Evolutionary conservation across 257 asterid genomes (phyloP).

Genomic region (Dorcoceras hygrometricum): DNA sequence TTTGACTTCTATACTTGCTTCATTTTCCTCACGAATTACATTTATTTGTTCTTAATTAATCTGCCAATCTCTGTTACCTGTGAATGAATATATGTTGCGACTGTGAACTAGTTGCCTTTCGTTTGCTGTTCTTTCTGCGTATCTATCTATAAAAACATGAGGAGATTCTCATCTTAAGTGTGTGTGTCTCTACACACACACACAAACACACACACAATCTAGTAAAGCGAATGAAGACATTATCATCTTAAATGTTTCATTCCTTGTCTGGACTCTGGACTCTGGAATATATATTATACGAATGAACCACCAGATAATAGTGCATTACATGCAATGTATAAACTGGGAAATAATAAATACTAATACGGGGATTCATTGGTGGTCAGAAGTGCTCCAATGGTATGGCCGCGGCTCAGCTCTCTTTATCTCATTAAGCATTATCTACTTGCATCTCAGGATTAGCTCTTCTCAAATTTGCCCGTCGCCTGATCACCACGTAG

Average conservation of each 20-base stretch:
- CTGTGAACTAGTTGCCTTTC: neutral
- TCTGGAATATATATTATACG: no score
- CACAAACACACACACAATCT: no score
- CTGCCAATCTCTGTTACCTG: neutral
- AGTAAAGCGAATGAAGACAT: neutral
- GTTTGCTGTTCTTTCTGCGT: neutral
- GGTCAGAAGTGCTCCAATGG: neutral
- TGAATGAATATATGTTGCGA: no score
- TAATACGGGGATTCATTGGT: neutral
- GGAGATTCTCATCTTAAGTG: neutral
- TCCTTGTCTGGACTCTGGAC: neutral
- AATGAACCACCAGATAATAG: no score
- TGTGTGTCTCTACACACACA: no score
- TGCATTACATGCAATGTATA: neutral
- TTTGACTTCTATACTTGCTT: constrained; percentile 2
- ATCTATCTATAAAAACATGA: neutral
- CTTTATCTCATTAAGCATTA: constrained; percentile 17
- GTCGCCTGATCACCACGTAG: constrained; percentile 31
- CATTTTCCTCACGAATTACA: neutral
- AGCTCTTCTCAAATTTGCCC: constrained; percentile 24
- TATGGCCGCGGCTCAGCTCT: no score
- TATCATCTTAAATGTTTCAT: neutral
- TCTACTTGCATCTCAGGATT: constrained; percentile 23
- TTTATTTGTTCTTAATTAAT: no score
- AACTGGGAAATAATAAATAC: neutral